Evolutionary conservation across 176 grass and related monocot species (phyloP).

Genomic region (Zoysia pacifica): DNA sequence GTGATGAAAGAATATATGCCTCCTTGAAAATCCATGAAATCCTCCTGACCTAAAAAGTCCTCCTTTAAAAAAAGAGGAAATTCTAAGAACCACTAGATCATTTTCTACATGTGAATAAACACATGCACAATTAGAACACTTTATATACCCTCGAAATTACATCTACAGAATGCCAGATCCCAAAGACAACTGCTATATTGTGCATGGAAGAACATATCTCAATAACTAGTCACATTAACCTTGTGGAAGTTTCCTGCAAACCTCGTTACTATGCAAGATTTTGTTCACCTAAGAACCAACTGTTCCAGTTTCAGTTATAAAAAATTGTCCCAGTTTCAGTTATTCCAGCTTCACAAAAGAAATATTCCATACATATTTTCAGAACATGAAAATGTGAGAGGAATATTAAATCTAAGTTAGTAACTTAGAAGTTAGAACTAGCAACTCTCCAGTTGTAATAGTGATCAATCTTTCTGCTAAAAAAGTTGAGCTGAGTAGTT

Average conservation of each 20-base stretch:
- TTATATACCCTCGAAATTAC: not conserved
- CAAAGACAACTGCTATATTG: not conserved
- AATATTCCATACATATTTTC: no score
- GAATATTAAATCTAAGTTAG: no score
- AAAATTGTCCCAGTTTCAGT: no score
- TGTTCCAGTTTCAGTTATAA: no score
- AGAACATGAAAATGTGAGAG: no score
- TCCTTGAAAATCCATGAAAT: not conserved
- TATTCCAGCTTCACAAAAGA: no score
- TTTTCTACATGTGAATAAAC: slow-evolving; percentile 9
- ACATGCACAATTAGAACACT: not conserved
- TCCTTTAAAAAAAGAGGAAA: not conserved
- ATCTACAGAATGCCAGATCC: not conserved
- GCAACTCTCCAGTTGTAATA: not conserved
- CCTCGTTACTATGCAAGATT: not conserved
- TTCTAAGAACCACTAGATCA: not conserved
- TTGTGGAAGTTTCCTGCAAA: not conserved
- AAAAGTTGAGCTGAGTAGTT: slow-evolving; percentile 1
- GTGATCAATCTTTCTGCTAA: not conserved
- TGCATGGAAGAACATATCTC: not conserved
- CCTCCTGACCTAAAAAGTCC: not conserved
- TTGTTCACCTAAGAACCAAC: no score
- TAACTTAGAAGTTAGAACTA: no score
- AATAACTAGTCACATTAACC: slow-evolving; percentile 1
- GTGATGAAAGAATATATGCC: not conserved